Base-by-base conservation (phyloP, 2,329 filamentous ascomycete species). In the Colletotrichum chrysophilum region DNA sequence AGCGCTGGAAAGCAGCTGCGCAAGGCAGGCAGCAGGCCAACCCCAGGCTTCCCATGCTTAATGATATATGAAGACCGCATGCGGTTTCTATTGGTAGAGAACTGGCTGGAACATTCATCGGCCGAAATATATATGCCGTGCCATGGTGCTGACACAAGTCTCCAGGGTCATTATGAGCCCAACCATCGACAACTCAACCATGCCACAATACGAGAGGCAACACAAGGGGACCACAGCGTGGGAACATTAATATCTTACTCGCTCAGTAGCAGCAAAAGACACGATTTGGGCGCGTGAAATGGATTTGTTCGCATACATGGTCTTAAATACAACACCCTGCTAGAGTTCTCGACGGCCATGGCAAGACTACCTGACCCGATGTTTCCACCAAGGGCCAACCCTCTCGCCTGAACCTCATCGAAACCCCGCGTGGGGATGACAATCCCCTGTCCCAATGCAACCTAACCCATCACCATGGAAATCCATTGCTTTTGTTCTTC, bases 401-500 rank as follows among this genome's bases (percentile, higher is more conserved):
- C 38, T 28, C 43, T 28, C n/a, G n/a, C 26, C 36, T 14, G 14
- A 68, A 21, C 69, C 21, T 67, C 55, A 14, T 61, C 38, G 38
- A 64, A 30, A 30, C 32, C 38, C 62, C 24, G 55, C 43, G 30
- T 30, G n/a, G 43, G 66, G 13, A 8, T 14, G 16, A 56, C 48
- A 28, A 36, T 18, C 58, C 70, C 21, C 43, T 36, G 67, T 28
- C 43, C 70, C 18, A 34, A 73, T 74, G 74, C 66, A 62, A 24
- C 56, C 68, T 30, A 36, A 30, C 38, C 73, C 58, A 38, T 76
- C 73, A 69, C 58, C 70, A 16, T 60, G 34, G 32, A 70, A 70
- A 61, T 72, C 74, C 66, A 43, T 75, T 70, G 71, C 74, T 75
- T 76, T 76, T 76, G 74, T 65, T 62, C 43, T 70, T 66, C 43